Conservation (phyloP, 805 yeast genomes). For the Saccharomycopsis schoenii region DNA sequence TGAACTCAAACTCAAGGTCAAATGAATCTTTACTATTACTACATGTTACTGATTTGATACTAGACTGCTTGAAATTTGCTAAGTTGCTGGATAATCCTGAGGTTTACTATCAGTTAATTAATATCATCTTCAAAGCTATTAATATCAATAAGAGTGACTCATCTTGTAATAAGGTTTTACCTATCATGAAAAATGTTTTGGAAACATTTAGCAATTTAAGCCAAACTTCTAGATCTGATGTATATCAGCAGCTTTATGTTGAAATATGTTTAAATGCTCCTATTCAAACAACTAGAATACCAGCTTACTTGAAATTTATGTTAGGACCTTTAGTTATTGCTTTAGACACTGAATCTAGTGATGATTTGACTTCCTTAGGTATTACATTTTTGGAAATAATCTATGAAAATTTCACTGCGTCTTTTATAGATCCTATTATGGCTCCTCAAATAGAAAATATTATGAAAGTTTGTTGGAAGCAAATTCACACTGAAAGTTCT, state of each 20-base stretch:
- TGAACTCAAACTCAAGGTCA: constrained; percentile 53
- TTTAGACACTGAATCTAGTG: constrained; percentile 57
- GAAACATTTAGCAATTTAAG: constrained; percentile 80
- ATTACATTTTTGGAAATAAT: constrained; percentile 87
- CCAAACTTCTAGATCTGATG: constrained; percentile 72
- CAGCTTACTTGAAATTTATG: constrained; percentile 79
- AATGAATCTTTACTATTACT: constrained; percentile 85
- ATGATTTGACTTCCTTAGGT: constrained; percentile 89
- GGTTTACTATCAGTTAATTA: constrained; percentile 75
- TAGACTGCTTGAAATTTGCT: constrained; percentile 68
- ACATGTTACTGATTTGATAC: constrained; percentile 71
- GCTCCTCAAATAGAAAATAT: constrained; percentile 94
- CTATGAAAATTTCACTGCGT: constrained; percentile 91
- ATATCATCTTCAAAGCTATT: constrained; percentile 85
- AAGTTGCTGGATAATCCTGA: constrained; percentile 85
- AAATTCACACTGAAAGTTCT: constrained; percentile 44
- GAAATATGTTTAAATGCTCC: constrained; percentile 95
- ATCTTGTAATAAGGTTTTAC: constrained; percentile 78
- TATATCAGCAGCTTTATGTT: constrained; percentile 87
- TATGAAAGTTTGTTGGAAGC: constrained; percentile 86
- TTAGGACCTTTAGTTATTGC: constrained; percentile 91
- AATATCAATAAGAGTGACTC: constrained; percentile 82
- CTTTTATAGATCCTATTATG: constrained; percentile 91
- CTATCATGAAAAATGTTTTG: constrained; percentile 73
- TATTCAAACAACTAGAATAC: constrained; percentile 81